A percentile compares a stretch with the other conserved stretches of the same genome.
Conservation (phyloP, 106 monocot genomes). For the Narthecium ossifragum region DNA sequence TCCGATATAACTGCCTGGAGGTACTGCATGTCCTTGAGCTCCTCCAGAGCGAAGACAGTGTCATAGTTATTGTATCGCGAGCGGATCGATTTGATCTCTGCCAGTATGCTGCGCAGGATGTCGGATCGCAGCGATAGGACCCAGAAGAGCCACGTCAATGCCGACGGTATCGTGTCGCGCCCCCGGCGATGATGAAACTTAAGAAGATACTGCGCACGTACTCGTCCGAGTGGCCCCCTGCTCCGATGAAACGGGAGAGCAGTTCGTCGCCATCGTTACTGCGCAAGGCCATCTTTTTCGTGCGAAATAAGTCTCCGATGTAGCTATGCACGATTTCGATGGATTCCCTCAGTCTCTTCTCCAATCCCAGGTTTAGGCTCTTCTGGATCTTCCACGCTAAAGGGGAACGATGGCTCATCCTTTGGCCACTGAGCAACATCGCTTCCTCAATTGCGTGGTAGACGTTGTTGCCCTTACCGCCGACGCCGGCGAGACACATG, state of each 20-base stretch:
- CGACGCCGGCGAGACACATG: not conserved
- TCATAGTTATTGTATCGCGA: not conserved
- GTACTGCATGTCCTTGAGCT: not conserved
- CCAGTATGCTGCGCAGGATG: not conserved
- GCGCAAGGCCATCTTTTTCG: not conserved
- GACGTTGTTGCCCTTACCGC: not conserved
- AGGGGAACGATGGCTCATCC: not conserved
- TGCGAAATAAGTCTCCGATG: not conserved
- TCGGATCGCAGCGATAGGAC: not conserved
- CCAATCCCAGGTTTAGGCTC: not conserved
- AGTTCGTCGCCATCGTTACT: not conserved
- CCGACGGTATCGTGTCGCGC: constrained; percentile 4
- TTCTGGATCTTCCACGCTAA: not conserved
- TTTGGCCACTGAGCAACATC: not conserved
- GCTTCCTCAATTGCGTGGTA: constrained; percentile 2
- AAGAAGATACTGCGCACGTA: not conserved
- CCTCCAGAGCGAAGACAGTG: not conserved
- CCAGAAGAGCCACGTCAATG: constrained; percentile 19
- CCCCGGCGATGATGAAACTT: constrained; percentile 14
- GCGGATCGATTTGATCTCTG: constrained; percentile 9
- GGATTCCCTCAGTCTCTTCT: not conserved
- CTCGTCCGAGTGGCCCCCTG: not conserved
- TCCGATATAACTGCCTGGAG: not conserved
- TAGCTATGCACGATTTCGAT: not conserved
- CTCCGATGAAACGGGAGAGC: not conserved